Conservation (phyloP, 768 basidiomycete genomes). For the Tulasnella sp. region DNA sequence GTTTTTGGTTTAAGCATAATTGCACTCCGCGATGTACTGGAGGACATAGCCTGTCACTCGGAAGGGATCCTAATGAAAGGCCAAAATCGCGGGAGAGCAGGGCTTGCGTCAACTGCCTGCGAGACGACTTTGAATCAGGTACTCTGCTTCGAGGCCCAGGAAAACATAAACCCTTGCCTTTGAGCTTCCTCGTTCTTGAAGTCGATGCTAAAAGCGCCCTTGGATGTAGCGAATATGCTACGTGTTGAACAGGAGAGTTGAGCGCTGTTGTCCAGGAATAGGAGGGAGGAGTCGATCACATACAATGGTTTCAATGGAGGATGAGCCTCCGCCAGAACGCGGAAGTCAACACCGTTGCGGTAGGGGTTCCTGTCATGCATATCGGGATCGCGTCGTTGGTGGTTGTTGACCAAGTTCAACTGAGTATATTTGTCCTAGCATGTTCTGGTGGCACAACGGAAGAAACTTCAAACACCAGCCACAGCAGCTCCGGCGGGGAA, state of each 20-base stretch:
- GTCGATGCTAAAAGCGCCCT: conserved; percentile 57
- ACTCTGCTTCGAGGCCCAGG: background rate
- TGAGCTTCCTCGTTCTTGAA: conserved; percentile 74
- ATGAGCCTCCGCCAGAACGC: conserved; percentile 57
- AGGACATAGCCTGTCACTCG: conserved; percentile 79
- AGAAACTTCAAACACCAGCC: background rate
- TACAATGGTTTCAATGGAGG: conserved; percentile 62
- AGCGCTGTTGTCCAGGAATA: conserved; percentile 21
- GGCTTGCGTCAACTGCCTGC: conserved; percentile 76
- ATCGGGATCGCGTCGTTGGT: background rate
- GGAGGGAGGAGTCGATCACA: conserved; percentile 39
- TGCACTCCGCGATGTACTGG: conserved; percentile 57
- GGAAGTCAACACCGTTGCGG: conserved; percentile 53
- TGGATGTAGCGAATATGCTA: conserved; percentile 41
- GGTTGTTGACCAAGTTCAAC: background rate
- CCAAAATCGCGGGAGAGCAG: conserved; percentile 76
- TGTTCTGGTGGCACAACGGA: background rate
- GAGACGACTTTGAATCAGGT: background rate
- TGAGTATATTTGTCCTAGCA: background rate
- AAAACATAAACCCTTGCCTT: conserved; percentile 51
- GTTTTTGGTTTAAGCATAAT: background rate
- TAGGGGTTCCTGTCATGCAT: conserved; percentile 30
- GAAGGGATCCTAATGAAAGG: conserved; percentile 58
- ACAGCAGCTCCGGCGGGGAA: no score
- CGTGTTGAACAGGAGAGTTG: background rate